Conservation (phyloP, 2,329 filamentous ascomycete genomes). For the Pyrenophora seminiperda region DNA sequence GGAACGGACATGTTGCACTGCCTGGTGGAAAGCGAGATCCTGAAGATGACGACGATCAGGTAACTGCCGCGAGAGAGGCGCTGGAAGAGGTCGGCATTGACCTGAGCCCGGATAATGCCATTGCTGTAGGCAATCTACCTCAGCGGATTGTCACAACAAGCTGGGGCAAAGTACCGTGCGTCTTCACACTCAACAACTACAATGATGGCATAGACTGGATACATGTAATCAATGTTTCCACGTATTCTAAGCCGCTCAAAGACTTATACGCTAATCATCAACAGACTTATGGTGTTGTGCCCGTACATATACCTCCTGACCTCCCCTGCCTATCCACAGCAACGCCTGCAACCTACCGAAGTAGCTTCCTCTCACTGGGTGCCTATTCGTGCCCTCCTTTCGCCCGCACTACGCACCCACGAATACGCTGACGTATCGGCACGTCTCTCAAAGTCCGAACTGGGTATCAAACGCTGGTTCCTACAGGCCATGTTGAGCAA, state of each 20-base stretch:
- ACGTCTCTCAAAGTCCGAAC: conserved; percentile 62
- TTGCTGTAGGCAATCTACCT: conserved; percentile 65
- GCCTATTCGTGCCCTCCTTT: conserved; percentile 65
- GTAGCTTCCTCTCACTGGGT: conserved; percentile 74
- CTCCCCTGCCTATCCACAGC: conserved; percentile 58
- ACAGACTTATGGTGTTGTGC: conserved; percentile 71
- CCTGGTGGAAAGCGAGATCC: conserved; percentile 71
- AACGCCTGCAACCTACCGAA: conserved; percentile 70
- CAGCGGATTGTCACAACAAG: conserved; percentile 69
- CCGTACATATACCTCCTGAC: conserved; percentile 70
- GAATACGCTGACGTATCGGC: conserved; percentile 68
- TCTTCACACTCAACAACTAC: conserved; percentile 12
- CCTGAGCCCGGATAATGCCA: conserved; percentile 55
- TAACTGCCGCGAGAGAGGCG: conserved; percentile 67
- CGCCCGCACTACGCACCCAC: conserved; percentile 63
- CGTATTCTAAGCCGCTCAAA: not conserved
- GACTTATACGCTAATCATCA: conserved; percentile 2
- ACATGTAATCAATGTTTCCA: not conserved
- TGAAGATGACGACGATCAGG: conserved; percentile 65
- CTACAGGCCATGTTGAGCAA: conserved; percentile 64
- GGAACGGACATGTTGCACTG: conserved; percentile 71
- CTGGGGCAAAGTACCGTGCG: conserved; percentile 68
- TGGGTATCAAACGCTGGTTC: conserved; percentile 60
- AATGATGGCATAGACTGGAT: not conserved
- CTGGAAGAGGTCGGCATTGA: conserved; percentile 70